phyloP scores from a whole-genome alignment of 2,329 filamentous ascomycete species.

The Xylaria sp. region DNA sequence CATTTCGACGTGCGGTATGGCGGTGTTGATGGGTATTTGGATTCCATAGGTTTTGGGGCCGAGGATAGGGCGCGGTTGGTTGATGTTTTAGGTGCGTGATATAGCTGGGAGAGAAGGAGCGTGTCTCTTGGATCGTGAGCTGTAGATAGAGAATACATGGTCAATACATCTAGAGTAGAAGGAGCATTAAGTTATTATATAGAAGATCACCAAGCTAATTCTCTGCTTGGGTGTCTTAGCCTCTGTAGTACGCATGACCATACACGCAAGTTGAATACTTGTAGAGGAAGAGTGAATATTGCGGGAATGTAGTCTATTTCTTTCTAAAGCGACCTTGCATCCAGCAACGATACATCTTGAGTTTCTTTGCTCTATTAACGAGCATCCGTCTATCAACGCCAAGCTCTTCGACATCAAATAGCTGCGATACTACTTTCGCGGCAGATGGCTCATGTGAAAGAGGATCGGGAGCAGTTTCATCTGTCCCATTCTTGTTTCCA shows the following conservation, averaged over 20 bases:
- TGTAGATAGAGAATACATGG: not conserved
- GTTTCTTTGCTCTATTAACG: constrained; percentile 87
- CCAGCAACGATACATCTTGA: constrained; percentile 99
- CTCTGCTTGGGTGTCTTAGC: not conserved
- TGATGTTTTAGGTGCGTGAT: constrained; percentile 55
- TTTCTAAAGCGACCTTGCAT: constrained; percentile 86
- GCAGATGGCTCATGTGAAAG: constrained; percentile 24
- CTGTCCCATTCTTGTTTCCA: constrained; percentile 40
- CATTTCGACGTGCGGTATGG: constrained; percentile 73
- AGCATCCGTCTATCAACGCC: constrained; percentile 89
- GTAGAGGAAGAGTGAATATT: not conserved
- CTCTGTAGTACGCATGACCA: not conserved
- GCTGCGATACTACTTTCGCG: constrained; percentile 42
- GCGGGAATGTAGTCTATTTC: constrained; percentile 54
- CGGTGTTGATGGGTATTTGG: constrained; percentile 72
- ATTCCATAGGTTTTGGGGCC: constrained; percentile 66
- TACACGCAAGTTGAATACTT: not conserved
- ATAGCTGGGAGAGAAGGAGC: not conserved
- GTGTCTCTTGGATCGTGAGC: not conserved
- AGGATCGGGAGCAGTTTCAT: constrained; percentile 37
- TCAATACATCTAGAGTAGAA: not conserved
- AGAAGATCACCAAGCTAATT: not conserved
- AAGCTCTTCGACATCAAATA: constrained; percentile 79
- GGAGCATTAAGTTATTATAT: not conserved
- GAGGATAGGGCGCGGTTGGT: constrained; percentile 55